phyloP scores from a whole-genome alignment of 441 rosid species.

The Syzygium syzygioides region DNA sequence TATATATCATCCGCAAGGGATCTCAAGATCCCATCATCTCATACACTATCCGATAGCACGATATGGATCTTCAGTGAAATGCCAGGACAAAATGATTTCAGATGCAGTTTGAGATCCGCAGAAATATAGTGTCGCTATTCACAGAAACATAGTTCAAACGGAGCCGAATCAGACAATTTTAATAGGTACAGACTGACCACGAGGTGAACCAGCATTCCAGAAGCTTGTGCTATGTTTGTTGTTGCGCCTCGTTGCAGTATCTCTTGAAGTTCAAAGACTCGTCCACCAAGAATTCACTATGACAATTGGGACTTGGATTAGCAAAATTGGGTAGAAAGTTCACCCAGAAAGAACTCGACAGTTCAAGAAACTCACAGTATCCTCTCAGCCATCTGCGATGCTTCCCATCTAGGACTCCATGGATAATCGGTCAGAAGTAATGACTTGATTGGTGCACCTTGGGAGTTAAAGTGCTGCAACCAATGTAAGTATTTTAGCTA shows the following conservation, averaged over 20 bases:
- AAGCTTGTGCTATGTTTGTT: constrained; percentile 11
- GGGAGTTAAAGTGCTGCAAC: constrained; percentile 55
- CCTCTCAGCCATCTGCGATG: constrained; percentile 72
- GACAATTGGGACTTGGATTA: not conserved
- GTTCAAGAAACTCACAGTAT: constrained; percentile 42
- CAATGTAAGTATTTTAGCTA: not conserved
- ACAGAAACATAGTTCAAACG: not conserved
- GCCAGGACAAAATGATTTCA: not conserved
- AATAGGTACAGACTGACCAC: not conserved
- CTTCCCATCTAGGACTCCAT: constrained; percentile 99
- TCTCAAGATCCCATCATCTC: not conserved
- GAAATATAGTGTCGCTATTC: not conserved
- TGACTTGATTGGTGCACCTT: constrained; percentile 57
- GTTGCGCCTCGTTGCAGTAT: constrained; percentile 62
- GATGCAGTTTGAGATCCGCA: not conserved
- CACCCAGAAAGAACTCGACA: not conserved
- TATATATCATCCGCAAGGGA: not conserved
- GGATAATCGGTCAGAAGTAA: constrained; percentile 58
- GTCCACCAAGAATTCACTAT: constrained; percentile 64
- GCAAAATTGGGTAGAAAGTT: not conserved
- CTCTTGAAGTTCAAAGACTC: constrained; percentile 75
- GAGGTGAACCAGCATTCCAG: not conserved
- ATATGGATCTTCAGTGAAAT: not conserved
- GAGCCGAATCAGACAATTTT: not conserved
- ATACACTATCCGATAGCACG: not conserved